Percentiles rank a stretch among this genome's conserved stretches.
Evolutionary conservation across 768 basidiomycete species (phyloP).

Genomic region (Hygrocybe punicea): DNA sequence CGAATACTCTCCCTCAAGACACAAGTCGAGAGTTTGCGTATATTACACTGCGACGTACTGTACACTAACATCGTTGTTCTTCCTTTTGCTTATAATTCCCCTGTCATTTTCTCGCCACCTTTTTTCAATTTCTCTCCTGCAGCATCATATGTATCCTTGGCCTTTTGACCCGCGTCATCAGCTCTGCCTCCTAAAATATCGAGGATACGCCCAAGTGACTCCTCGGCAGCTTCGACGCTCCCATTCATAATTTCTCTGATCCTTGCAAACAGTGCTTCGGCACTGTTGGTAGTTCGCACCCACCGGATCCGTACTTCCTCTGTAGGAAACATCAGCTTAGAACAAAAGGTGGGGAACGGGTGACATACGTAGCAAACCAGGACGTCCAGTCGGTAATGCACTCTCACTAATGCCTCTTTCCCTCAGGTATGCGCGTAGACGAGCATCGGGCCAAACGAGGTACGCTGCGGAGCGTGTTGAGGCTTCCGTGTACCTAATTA

Average conservation of each 20-base stretch:
- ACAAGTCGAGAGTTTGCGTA: too few species aligned
- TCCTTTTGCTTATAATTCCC: constrained; percentile 5
- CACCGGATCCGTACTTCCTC: constrained; percentile 79
- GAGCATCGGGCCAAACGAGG: constrained; percentile 88
- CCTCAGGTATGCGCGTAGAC: constrained; percentile 85
- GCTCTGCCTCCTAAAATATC: constrained; percentile 42
- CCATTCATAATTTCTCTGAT: constrained; percentile 65
- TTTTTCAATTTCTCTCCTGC: constrained; percentile 24
- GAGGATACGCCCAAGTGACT: constrained; percentile 55
- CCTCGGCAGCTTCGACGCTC: constrained; percentile 72
- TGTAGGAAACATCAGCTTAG: constrained; percentile 22
- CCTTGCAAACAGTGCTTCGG: constrained; percentile 54
- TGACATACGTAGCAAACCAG: constrained; percentile 71
- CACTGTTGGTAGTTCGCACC: constrained; percentile 58
- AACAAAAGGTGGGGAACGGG: neutral
- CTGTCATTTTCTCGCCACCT: constrained; percentile 27
- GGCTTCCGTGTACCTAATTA: constrained; percentile 49
- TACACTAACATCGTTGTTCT: too few species aligned
- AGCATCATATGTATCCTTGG: constrained; percentile 27
- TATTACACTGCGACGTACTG: too few species aligned
- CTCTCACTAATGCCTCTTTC: constrained; percentile 70
- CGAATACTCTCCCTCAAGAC: too few species aligned
- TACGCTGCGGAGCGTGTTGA: constrained; percentile 53
- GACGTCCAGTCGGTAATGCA: constrained; percentile 59
- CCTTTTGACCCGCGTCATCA: constrained; percentile 22